Conservation (phyloP, 75 land plant genomes). For the Cunninghamia lanceolata region DNA sequence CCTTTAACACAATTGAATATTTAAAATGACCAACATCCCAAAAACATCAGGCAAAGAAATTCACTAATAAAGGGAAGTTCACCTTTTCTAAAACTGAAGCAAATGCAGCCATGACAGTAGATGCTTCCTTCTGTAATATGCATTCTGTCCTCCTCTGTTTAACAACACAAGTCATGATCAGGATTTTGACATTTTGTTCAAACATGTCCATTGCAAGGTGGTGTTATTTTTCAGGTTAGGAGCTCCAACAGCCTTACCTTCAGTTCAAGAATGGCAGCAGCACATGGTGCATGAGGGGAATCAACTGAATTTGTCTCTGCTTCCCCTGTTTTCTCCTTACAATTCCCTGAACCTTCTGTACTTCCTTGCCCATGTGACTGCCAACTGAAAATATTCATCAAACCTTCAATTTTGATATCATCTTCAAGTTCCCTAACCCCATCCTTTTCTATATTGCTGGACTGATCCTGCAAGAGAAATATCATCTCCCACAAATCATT, state of each 20-base stretch:
- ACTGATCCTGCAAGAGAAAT: conserved; percentile 29
- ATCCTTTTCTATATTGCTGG: neutral
- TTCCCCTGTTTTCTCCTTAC: conserved; percentile 1
- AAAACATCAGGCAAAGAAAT: neutral
- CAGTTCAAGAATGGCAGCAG: conserved; percentile 22
- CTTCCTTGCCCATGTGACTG: neutral
- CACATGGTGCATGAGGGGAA: conserved; percentile 25
- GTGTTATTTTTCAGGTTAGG: neutral
- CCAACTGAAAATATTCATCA: neutral
- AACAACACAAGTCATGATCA: conserved; percentile 1
- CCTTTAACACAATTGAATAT: neutral
- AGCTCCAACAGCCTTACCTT: conserved; percentile 18
- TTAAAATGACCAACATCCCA: neutral
- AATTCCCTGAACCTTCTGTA: neutral
- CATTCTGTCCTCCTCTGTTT: conserved; percentile 11
- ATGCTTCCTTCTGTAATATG: conserved; percentile 25
- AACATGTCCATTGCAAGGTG: neutral
- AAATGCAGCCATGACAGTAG: conserved; percentile 30
- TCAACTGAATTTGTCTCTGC: conserved; percentile 8
- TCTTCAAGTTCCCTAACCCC: neutral
- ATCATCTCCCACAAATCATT: conserved; percentile 56
- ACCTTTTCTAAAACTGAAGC: conserved; percentile 25
- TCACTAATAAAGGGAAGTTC: neutral
- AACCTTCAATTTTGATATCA: neutral
- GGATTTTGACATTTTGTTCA: neutral